Evolutionary conservation across 306 rosid genomes (phyloP), one percentile per base, ranked within the genome.

Genomic region (Vigna angularis): DNA sequence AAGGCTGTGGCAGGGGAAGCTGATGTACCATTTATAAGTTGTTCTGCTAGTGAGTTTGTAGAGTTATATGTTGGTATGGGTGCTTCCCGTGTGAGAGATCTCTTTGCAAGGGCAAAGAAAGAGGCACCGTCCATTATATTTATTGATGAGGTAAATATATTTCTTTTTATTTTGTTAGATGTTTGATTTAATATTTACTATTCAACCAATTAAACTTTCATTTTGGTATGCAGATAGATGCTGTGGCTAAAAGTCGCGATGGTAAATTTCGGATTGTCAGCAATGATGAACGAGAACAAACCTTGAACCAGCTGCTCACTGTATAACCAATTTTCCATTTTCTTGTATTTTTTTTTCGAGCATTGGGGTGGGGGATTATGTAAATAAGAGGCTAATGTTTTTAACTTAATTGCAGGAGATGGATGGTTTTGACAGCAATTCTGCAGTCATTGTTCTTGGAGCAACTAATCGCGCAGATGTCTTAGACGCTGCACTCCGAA

Each of bases 21-120:
- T 79, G 99, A 95, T 62, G 99, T 95, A 26, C 99, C 99, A 63
- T 95, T 95, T 79, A 85, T 93, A 80, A 95, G 97, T 78, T 95
- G 99, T 85, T 95, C 99, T 61, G 99, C 99, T 28, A 95, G 99
- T 84, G 99, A 95, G 87, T 95, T 95, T 79, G 99, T 95, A 40
- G 99, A 95, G 87, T 86, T 95, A 80, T 95, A 93, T 89, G 98
- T 95, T 70, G 99, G 99, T 79, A 95, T 95, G 99, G 99, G 99
- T 82, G 99, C 99, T 81, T 95, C 99, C 78, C 99, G 99, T 73
- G 99, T 95, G 82, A 91, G 99, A 83, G 99, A 95, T 87, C 96
- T 95, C 79, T 95, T 95, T 91, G 98, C 99, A 68, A 90, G 93
- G 70, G 99, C 99, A 83, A 95, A 95, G 90, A 95, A 95, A 88